Percentiles rank a stretch among this genome's conserved stretches.
phyloP scores from a whole-genome alignment of 495 filamentous ascomycete genomes.

The Penicillium atrosanguineum region DNA sequence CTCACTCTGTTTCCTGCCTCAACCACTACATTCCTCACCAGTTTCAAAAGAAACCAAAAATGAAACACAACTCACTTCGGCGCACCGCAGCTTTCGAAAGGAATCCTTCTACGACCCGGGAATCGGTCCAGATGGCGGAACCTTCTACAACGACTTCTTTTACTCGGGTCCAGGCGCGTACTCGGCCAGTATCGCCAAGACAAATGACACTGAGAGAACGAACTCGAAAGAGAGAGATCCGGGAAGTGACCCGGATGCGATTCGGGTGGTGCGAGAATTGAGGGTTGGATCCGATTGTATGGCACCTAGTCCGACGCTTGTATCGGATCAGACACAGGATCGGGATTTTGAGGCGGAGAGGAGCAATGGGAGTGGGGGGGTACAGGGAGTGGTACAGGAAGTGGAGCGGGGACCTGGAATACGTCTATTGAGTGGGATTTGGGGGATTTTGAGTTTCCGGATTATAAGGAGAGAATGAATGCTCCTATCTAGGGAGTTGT shows the following conservation, averaged over 20 bases:
- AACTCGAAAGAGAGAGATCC: conserved; percentile 3
- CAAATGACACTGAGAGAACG: not conserved
- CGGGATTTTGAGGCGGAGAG: conserved; percentile 16
- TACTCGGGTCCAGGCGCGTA: conserved; percentile 17
- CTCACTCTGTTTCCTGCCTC: conserved; percentile 42
- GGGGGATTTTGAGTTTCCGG: conserved; percentile 27
- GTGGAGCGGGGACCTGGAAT: not conserved
- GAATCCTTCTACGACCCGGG: conserved; percentile 14
- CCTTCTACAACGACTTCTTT: conserved; percentile 25
- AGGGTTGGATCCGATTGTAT: conserved; percentile 19
- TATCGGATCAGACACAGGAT: not conserved
- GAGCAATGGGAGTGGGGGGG: not conserved
- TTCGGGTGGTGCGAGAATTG: conserved; percentile 35
- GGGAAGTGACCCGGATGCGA: conserved; percentile 12
- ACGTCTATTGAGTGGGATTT: conserved; percentile 26
- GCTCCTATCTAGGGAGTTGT: conserved; percentile 13
- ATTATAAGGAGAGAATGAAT: conserved; percentile 31
- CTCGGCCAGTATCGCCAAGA: conserved; percentile 26
- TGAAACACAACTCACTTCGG: conserved; percentile 7
- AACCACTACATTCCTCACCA: conserved; percentile 15
- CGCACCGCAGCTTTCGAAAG: conserved; percentile 6
- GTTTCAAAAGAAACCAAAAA: conserved; percentile 12
- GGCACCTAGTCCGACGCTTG: not conserved
- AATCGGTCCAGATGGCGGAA: conserved; percentile 13
- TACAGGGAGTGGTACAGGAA: no score